Evolutionary conservation across 441 rosid species (phyloP), one percentile per base, ranked within the genome.

Genomic region (Populus hybrid): DNA sequence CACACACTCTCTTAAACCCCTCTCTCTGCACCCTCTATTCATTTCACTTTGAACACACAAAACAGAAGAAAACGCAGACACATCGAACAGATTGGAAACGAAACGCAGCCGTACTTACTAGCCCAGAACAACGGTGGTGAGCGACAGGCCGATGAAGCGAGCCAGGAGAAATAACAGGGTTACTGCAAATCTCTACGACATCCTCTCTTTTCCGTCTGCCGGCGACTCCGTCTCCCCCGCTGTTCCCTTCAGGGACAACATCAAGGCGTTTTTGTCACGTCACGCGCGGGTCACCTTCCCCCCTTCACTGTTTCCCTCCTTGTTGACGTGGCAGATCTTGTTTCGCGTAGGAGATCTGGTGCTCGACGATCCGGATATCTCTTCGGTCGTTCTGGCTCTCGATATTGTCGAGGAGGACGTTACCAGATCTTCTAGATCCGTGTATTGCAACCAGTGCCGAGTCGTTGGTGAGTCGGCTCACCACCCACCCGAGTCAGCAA

Each of bases 361-460:
- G 54, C 3, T 14, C 12, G 84, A 82, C 12, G 86, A 72, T 20
- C 61, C 83, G 46, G 88, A 87, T 85, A 79, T 83, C 38, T 84
- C 87, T 18, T 75, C 85, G 11, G 74, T 34, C 8, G 76, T 85
- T 68, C 83, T 87, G 59, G 77, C 85, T 10, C 88, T 89, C 21
- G 89, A 92, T 76, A 73, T 92, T 70, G 89, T 90, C 23, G 92
- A 90, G 78, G 97, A 92, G 77, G 93, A 90, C 42, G 92, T 90
- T 5, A 86, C 90, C 40, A 81, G 87, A 86, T 84, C 89, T 26
- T 36, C 89, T 77, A 87, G 92, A 88, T 92, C 95, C 46, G 89
- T 86, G 34, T 89, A 92, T 78, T 92, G 95, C 69, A 90, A 89
- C 81, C 92, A 90, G 87, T 92, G 95, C 81, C 89, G 90, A 65